These are phyloP conservation scores for Solanum okadae DNA, from an alignment of 257 asterid genomes.

Conservation along the genomic window DNA sequence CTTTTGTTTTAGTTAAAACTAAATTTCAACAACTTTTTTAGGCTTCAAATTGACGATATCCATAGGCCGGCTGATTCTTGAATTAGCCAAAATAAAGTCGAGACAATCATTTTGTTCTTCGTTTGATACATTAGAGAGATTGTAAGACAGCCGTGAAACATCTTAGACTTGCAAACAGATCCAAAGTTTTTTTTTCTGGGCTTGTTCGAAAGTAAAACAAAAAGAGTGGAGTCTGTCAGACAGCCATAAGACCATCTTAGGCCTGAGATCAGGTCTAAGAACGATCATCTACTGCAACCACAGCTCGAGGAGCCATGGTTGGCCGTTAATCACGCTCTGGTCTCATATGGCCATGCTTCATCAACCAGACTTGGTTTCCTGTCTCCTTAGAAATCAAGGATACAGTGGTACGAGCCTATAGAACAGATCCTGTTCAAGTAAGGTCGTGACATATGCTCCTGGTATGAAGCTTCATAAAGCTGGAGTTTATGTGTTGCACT, in stretches of 20 bases:
- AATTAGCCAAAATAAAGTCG: background rate
- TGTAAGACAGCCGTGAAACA: too few relatives aligned
- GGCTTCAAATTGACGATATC: background rate
- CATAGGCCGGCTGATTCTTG: background rate
- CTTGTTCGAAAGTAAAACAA: too few relatives aligned
- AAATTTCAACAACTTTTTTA: background rate
- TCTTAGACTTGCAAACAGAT: too few relatives aligned
- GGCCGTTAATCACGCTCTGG: constrained; percentile 10
- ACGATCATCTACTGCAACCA: background rate
- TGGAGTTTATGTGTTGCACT: background rate
- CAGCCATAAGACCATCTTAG: background rate
- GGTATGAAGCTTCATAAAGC: background rate
- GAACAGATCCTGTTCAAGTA: too few relatives aligned
- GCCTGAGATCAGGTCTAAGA: background rate
- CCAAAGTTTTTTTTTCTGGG: background rate
- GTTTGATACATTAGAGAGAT: background rate
- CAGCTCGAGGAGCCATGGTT: background rate
- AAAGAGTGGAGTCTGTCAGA: constrained; percentile 2
- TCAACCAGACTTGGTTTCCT: constrained; percentile 8
- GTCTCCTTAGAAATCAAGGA: constrained; percentile 12
- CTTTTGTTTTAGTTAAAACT: background rate
- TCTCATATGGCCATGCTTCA: background rate
- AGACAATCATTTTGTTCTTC: background rate
- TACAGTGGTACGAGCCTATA: background rate
- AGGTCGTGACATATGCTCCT: too few relatives aligned